phyloP scores from a whole-genome alignment of 306 rosid genomes.

The Castanospermum australe region DNA sequence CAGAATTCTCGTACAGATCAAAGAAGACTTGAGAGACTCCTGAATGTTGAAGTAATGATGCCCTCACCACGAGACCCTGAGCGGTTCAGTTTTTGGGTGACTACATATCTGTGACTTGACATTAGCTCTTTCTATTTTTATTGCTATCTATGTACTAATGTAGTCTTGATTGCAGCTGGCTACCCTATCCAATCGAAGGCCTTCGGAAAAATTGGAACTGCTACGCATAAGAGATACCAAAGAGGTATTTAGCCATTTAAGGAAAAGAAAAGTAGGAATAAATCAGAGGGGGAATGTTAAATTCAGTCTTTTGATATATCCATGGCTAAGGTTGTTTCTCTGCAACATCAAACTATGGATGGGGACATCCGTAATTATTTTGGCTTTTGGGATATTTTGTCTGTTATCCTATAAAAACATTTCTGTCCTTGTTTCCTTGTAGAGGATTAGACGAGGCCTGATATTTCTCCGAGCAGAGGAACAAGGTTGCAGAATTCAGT shows the following conservation, averaged over 20 bases:
- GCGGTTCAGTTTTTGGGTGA: constrained; percentile 94
- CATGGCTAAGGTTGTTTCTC: background rate
- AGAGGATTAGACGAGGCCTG: constrained; percentile 87
- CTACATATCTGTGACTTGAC: background rate
- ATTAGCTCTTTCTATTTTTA: background rate
- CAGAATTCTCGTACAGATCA: constrained; percentile 49
- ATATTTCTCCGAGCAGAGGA: constrained; percentile 64
- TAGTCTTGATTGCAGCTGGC: constrained; percentile 57
- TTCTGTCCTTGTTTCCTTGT: background rate
- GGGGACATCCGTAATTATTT: background rate
- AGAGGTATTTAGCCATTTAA: constrained; percentile 58
- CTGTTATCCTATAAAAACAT: background rate
- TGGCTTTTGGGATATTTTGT: background rate
- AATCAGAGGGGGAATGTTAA: background rate
- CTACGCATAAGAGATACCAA: constrained; percentile 70
- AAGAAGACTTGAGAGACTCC: constrained; percentile 75
- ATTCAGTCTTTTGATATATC: background rate
- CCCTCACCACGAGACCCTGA: constrained; percentile 82
- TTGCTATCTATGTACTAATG: constrained; percentile 8
- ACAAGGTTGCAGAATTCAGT: constrained; percentile 74
- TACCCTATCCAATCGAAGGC: constrained; percentile 77
- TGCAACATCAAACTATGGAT: background rate
- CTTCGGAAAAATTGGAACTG: constrained; percentile 81
- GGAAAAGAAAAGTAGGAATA: background rate
- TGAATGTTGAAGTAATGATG: constrained; percentile 75